A percentile compares a stretch with the other conserved stretches of the same genome.
Evolutionary conservation across 805 yeast genomes (phyloP).

Genomic region (Candida andamanensis): DNA sequence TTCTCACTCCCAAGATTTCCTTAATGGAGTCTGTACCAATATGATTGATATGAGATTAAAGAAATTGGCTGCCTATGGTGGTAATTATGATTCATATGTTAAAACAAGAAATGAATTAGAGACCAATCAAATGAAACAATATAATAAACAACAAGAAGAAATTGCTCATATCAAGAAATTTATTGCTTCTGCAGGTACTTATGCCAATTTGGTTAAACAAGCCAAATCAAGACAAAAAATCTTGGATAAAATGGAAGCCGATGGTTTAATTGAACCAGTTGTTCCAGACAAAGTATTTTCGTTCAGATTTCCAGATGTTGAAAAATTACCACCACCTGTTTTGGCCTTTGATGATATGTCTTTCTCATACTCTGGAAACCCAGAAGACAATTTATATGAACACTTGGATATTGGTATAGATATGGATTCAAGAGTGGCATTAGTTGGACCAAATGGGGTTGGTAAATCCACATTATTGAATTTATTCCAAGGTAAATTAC

Average conservation of each 20-base stretch:
- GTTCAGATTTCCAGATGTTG: slow-evolving; percentile 91
- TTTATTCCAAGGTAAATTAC: slow-evolving; percentile 91
- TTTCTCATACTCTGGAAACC: slow-evolving; percentile 79
- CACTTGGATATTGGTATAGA: slow-evolving; percentile 95
- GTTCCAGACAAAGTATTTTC: slow-evolving; percentile 89
- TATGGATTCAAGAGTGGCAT: slow-evolving; percentile 97
- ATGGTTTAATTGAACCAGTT: slow-evolving; percentile 91
- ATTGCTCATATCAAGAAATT: slow-evolving; percentile 96
- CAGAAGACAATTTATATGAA: slow-evolving; percentile 85
- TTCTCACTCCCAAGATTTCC: slow-evolving; percentile 98
- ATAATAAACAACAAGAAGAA: slow-evolving; percentile 97
- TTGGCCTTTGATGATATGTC: slow-evolving; percentile 93
- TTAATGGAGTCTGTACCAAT: slow-evolving; percentile 96
- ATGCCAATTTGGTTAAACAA: slow-evolving; percentile 96
- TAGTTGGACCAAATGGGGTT: slow-evolving; percentile 98
- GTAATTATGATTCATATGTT: slow-evolving; percentile 95
- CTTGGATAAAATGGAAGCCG: slow-evolving; percentile 99
- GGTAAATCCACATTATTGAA: slow-evolving; percentile 96
- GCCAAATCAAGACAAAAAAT: slow-evolving; percentile 99
- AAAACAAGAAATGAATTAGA: slow-evolving; percentile 93
- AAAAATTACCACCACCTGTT: slow-evolving; percentile 98
- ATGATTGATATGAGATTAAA: slow-evolving; percentile 96
- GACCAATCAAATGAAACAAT: slow-evolving; percentile 97
- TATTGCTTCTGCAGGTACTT: slow-evolving; percentile 99
- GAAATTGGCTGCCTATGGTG: slow-evolving; percentile 76